Evolutionary conservation across 1,284 basidiomycete species (phyloP), one percentile per base, ranked within the genome.

Genomic region (Ceratobasidium sp.): DNA sequence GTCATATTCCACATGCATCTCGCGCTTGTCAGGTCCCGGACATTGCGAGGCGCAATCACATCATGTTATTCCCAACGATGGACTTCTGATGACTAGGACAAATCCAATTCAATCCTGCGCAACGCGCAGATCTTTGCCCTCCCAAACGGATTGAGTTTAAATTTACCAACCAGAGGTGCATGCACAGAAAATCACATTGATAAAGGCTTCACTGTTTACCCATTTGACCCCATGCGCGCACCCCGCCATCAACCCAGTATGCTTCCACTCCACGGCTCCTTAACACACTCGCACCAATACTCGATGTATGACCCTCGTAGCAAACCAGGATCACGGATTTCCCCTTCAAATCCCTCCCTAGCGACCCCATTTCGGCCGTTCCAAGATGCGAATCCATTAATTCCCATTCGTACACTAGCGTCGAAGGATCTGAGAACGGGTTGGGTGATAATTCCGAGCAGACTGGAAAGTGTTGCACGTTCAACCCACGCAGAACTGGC

Each of bases 401-500:
- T 16, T 54, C 49, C 71, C 71, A 73, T n/a, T 62, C 37, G 13
- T 14, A 11, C 1, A 59, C 59, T 29, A 73, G 41, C 4, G 43
- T 62, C 11, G 48, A 24, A 22, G 71, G 46, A 31, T 62, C 34
- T 22, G 48, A 62, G 34, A 73, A 73, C 13, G 71, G 71, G 31
- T 73, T 73, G 14, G 29, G 29, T 27, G 43, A 46, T 13, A 13
- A 46, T 13, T 48, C 13, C 1, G 58, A 73, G 16, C 34, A 46
- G 0, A 62, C 37, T 6, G 48, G 39, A 13, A 71, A 56, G 39
- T 43, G 9, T 27, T 62, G 59, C 16, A 62, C 24, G 16, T 43
- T 62, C 9, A 9, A n/a, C 7, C 22, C 39, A n/a, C 43, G 43
- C 9, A 62, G 11, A 11, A 5, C 19, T 22, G 59, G 59, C 24